Conservation (phyloP, 176 grass and related monocot genomes). For the Saccharum officinarum region DNA sequence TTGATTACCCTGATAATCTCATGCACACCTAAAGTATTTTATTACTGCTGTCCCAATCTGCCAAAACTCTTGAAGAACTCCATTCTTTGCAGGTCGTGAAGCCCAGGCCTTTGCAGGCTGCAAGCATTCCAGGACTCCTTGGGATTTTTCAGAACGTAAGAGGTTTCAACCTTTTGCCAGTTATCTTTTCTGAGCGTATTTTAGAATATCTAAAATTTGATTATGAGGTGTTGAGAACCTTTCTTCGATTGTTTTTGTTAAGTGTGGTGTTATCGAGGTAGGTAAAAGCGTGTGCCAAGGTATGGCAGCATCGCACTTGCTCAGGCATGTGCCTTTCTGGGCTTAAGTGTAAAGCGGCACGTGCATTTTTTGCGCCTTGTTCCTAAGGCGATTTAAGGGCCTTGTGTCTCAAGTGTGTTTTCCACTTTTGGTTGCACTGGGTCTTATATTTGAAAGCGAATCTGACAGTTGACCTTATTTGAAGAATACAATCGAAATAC, state of each 20-base stretch:
- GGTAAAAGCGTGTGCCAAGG: background rate
- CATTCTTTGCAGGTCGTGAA: conserved; percentile 67
- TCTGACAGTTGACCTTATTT: background rate
- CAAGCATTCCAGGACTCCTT: conserved; percentile 92
- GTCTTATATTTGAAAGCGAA: background rate
- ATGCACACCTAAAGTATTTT: background rate
- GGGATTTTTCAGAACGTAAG: conserved; percentile 97
- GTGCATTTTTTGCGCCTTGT: background rate
- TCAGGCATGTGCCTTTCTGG: background rate
- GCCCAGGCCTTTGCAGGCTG: conserved; percentile 91
- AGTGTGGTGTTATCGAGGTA: background rate
- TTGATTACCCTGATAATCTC: background rate
- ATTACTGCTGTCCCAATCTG: background rate
- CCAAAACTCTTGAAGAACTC: conserved; percentile 20
- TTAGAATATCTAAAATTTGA: conserved; percentile 7
- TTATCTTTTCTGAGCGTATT: background rate
- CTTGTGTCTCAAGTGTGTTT: background rate
- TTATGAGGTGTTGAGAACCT: background rate
- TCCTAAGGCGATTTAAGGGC: background rate
- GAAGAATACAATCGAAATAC: background rate
- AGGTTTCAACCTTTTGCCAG: background rate
- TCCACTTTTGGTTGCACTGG: background rate
- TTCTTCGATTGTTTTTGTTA: background rate
- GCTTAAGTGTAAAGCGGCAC: background rate
- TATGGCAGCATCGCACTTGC: background rate